These are phyloP conservation scores for Pleurotus cornucopiae DNA, from an alignment of 768 basidiomycete genomes.

Conservation along the genomic window DNA sequence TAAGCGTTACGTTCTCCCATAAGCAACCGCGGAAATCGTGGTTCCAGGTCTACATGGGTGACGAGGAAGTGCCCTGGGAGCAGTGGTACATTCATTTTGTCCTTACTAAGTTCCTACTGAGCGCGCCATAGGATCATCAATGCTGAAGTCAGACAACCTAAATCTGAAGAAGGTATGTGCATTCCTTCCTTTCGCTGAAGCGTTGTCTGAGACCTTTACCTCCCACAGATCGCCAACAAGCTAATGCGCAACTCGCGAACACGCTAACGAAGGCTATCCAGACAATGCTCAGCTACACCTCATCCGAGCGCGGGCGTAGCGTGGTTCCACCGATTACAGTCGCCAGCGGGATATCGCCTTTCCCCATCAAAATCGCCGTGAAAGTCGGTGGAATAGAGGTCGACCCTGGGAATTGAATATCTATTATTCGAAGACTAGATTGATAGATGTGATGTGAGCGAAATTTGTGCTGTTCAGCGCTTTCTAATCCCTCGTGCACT, in stretches of 20 bases:
- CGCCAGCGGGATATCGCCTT: constrained; percentile 71
- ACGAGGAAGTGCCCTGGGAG: constrained; percentile 87
- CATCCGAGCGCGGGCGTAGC: constrained; percentile 70
- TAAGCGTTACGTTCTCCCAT: constrained; percentile 73
- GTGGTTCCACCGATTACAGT: constrained; percentile 81
- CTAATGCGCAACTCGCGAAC: constrained; percentile 52
- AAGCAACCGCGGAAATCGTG: constrained; percentile 74
- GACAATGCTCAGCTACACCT: constrained; percentile 72
- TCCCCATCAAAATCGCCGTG: constrained; percentile 69
- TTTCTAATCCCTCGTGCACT: neutral
- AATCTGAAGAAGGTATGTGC: constrained; percentile 50
- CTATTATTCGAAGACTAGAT: neutral
- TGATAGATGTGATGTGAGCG: neutral
- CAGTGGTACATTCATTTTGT: constrained; percentile 53
- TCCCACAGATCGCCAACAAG: constrained; percentile 39
- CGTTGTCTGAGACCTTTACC: neutral
- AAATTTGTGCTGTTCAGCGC: neutral
- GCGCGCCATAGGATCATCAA: constrained; percentile 60
- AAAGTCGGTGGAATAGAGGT: constrained; percentile 66
- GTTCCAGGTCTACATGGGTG: constrained; percentile 66
- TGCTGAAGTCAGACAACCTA: constrained; percentile 73
- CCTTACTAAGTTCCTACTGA: neutral
- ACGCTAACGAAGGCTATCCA: constrained; percentile 64
- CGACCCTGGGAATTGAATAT: constrained; percentile 13
- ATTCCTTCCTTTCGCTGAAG: neutral